Evolutionary conservation across 345 rosid genomes (phyloP), one percentile per base, ranked within the genome.

Genomic region (Passiflora organensis): DNA sequence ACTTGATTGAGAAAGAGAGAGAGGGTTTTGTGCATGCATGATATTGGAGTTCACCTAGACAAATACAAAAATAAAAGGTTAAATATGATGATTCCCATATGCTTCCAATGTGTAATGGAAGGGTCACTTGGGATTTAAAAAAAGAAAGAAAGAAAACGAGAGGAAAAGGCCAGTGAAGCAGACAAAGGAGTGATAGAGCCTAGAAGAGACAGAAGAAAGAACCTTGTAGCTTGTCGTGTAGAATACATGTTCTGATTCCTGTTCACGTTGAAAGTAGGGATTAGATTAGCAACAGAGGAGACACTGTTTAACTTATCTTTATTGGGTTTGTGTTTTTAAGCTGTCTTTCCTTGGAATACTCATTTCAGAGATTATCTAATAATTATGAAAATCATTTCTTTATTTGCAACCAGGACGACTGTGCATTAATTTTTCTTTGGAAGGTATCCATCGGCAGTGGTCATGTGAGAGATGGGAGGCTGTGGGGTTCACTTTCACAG

Each of bases 271-370:
- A 54, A 66, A 54, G 59, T 39, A 47, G 43, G 6, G 19, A 24
- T 24, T 20, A 14, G 51, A 51, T 9, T 18, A 22, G 34, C 3
- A 41, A 13, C 10, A 14, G 23, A 32, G 28, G 0, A 46, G 1
- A 24, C 6, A 32, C 12, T 0, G 39, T n/a, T 41, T 13, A 16
- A 34, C 21, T 24, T 60, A 70, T 66, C 71, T 51, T 57, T 67
- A 63, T 74, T 74, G 46, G 43, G 68, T 82, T 71, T 71, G 73
- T 76, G 81, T 71, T 73, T n/a, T 69, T 66, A 71, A 81, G 77
- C 51, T 82, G 84, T 79, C 80, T 72, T 39, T 74, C 76, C 83
- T 78, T 68, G 86, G 63, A 71, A 71, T 66, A 51, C 67, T 54
- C 77, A 42, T 51, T 18, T 13, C 32, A 6, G 15, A n/a, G 54